Evolutionary conservation across 179 eudicot genomes (phyloP).

Genomic region (Silene vulgaris): DNA sequence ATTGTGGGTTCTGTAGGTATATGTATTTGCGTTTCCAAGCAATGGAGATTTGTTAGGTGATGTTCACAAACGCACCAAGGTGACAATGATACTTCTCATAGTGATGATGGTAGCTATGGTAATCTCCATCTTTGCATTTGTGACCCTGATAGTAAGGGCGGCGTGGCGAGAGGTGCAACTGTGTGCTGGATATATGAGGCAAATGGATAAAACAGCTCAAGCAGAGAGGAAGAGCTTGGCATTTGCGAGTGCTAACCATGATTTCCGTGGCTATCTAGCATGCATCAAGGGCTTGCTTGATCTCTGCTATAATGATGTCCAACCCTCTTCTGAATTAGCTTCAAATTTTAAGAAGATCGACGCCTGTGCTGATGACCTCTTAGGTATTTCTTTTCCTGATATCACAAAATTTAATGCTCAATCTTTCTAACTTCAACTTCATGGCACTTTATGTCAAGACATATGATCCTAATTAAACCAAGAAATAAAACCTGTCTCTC

Average conservation of each 20-base stretch:
- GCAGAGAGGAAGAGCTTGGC: slow-evolving; percentile 72
- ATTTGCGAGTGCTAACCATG: slow-evolving; percentile 75
- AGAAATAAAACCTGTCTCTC: not conserved
- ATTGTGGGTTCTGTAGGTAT: slow-evolving; percentile 21
- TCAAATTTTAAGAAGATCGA: slow-evolving; percentile 47
- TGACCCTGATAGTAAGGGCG: slow-evolving; percentile 33
- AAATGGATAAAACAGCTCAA: slow-evolving; percentile 76
- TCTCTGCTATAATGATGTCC: slow-evolving; percentile 28
- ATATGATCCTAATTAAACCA: not conserved
- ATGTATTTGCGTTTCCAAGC: slow-evolving; percentile 24
- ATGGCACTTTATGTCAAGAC: not conserved
- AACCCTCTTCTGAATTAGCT: slow-evolving; percentile 47
- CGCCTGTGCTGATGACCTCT: slow-evolving; percentile 46
- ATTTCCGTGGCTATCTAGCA: slow-evolving; percentile 61
- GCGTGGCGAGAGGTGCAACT: slow-evolving; percentile 48
- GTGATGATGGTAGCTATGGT: slow-evolving; percentile 29
- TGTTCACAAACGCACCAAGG: slow-evolving; percentile 21
- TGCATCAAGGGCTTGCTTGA: slow-evolving; percentile 54
- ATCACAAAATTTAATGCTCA: not conserved
- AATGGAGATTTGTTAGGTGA: slow-evolving; percentile 9
- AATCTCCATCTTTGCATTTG: slow-evolving; percentile 29
- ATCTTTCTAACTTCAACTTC: not conserved
- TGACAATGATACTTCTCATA: slow-evolving; percentile 35
- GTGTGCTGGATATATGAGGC: slow-evolving; percentile 53
- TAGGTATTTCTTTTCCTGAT: slow-evolving; percentile 37